phyloP scores from a whole-genome alignment of 805 yeast genomes.

The Barnettozyma siamensis region DNA sequence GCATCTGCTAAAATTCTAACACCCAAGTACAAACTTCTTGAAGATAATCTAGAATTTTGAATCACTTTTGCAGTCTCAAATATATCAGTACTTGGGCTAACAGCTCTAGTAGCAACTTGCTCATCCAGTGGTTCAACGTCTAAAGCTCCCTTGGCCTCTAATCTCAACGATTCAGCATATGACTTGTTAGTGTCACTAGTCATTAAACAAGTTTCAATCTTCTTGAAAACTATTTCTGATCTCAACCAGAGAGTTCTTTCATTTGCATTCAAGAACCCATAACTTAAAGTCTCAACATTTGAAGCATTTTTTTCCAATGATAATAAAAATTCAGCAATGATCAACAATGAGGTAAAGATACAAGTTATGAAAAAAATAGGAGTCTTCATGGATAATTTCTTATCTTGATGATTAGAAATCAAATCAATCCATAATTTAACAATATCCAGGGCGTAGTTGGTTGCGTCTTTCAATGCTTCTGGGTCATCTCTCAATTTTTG shows the following conservation, averaged over 20 bases:
- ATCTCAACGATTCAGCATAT: slow-evolving; percentile 52
- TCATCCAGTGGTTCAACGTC: slow-evolving; percentile 47
- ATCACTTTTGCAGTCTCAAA: slow-evolving; percentile 42
- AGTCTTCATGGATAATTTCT: slow-evolving; percentile 61
- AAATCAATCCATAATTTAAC: slow-evolving; percentile 68
- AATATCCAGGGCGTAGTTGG: slow-evolving; percentile 50
- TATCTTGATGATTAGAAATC: slow-evolving; percentile 58
- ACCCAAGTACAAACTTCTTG: slow-evolving; percentile 60
- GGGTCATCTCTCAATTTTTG: slow-evolving; percentile 44
- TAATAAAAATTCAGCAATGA: slow-evolving; percentile 58
- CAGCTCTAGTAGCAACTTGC: slow-evolving; percentile 42
- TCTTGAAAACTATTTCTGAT: slow-evolving; percentile 52
- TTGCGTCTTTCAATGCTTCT: slow-evolving; percentile 61
- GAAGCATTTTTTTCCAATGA: slow-evolving; percentile 50
- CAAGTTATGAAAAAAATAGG: slow-evolving; percentile 74
- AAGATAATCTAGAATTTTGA: slow-evolving; percentile 43
- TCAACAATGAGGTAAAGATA: slow-evolving; percentile 54
- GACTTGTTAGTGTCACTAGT: slow-evolving; percentile 48
- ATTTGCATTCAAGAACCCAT: slow-evolving; percentile 31
- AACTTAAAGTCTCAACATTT: slow-evolving; percentile 12
- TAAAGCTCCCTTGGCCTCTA: slow-evolving; percentile 55
- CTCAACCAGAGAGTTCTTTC: slow-evolving; percentile 64
- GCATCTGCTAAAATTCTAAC: slow-evolving; percentile 77
- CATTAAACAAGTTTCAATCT: slow-evolving; percentile 52
- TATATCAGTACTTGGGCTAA: slow-evolving; percentile 39